Percentiles rank a stretch among this genome's conserved stretches.
Conservation (phyloP, 805 yeast genomes). For the Allodekkera sacchari region DNA sequence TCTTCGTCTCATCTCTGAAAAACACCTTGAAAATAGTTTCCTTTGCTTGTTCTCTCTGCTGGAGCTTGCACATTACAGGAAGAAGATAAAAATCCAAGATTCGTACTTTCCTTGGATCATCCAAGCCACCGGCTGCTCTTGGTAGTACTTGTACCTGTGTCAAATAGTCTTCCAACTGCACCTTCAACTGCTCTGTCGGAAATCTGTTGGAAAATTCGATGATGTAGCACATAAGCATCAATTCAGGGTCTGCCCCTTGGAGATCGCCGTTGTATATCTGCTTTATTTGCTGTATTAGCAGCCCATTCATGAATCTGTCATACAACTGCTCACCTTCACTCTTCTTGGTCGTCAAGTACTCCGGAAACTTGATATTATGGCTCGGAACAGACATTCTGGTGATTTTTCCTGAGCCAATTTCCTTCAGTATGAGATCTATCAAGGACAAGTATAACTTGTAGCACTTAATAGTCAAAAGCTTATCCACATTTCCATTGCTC, state of each 20-base stretch:
- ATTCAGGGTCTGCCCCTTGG: slow-evolving; percentile 16
- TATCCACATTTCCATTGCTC: slow-evolving; percentile 6
- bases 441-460: slow-evolving; percentile 17
- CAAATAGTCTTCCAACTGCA: slow-evolving; percentile 19
- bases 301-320: slow-evolving; percentile 16
- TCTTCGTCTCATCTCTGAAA: slow-evolving; percentile 10
- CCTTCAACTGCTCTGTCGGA: slow-evolving; percentile 10
- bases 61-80: slow-evolving; percentile 15
- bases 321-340: slow-evolving; percentile 4
- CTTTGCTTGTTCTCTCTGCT: slow-evolving; percentile 11
- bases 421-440: slow-evolving; percentile 21
- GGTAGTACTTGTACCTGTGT: slow-evolving; percentile 10
- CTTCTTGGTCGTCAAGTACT: not conserved
- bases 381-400: not conserved
- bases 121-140: slow-evolving; percentile 2
- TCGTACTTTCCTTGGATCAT: slow-evolving; percentile 8
- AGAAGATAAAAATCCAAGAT: slow-evolving; percentile 19
- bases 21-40: slow-evolving; percentile 14
- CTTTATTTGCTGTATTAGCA: slow-evolving; percentile 13
- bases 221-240: slow-evolving; percentile 22
- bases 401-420: slow-evolving; percentile 1
- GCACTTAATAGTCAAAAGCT: slow-evolving; percentile 11
- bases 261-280: slow-evolving; percentile 8
- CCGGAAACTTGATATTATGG: slow-evolving; percentile 4
- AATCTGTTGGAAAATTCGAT: slow-evolving; percentile 23